A percentile compares a stretch with the other conserved stretches of the same genome.
phyloP scores from a whole-genome alignment of 1,284 basidiomycete species.

The Ceratobasidium theobromae region DNA sequence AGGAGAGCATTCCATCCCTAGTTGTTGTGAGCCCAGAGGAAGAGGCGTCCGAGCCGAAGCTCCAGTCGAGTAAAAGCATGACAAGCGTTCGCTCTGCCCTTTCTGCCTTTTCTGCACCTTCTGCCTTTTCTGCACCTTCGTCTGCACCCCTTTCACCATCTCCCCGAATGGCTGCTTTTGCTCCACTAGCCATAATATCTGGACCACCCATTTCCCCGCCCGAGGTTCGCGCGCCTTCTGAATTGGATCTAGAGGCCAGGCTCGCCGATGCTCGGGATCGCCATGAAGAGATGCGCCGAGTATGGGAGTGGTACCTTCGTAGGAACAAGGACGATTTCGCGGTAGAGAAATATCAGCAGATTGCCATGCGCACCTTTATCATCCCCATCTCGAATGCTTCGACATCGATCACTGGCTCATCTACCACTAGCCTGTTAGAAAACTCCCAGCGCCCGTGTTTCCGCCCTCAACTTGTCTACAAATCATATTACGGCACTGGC shows the following conservation, averaged over 20 bases:
- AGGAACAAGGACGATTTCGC: constrained; percentile 82
- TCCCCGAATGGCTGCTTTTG: constrained; percentile 7
- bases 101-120: constrained; percentile 16
- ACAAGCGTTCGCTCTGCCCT: constrained; percentile 37
- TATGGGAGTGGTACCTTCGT: constrained; percentile 90
- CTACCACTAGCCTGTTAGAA: constrained; percentile 4
- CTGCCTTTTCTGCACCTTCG: constrained; percentile 8
- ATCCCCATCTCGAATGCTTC: constrained; percentile 54
- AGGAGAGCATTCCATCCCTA: not conserved
- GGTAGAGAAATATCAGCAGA: constrained; percentile 91
- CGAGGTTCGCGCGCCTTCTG: constrained; percentile 5
- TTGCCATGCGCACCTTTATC: constrained; percentile 73
- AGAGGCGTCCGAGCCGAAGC: constrained; percentile 41
- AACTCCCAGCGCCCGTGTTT: constrained; percentile 54
- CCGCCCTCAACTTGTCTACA: constrained; percentile 66
- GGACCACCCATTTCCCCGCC: not conserved
- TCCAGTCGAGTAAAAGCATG: constrained; percentile 49
- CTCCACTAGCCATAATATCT: not conserved
- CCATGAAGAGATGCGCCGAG: constrained; percentile 79
- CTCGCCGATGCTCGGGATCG: constrained; percentile 63
- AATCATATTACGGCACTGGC: constrained; percentile 90
- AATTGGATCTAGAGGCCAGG: constrained; percentile 21
- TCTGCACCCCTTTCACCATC: constrained; percentile 32
- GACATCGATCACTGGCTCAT: not conserved
- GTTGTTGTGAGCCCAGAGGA: constrained; percentile 1